Evolutionary conservation across 345 rosid genomes (phyloP).

Genomic region (Schrenkiella parvula): DNA sequence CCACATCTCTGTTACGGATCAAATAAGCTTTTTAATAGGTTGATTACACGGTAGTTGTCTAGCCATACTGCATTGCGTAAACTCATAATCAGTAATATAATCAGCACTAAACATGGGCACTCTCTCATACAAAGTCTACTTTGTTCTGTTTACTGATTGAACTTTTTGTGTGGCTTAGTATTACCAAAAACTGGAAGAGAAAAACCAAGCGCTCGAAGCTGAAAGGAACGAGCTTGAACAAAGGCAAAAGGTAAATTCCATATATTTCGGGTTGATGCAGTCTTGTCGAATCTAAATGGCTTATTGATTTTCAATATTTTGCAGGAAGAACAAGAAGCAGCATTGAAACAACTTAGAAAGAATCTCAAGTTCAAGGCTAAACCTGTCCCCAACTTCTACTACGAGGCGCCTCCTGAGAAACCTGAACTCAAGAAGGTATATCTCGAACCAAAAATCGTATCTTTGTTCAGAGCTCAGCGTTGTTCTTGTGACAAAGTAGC

Average conservation of each 20-base stretch:
- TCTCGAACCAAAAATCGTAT: background rate
- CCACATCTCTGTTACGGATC: background rate
- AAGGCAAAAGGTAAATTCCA: conserved; percentile 58
- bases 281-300: background rate
- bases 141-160: conserved; percentile 1
- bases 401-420: conserved; percentile 86
- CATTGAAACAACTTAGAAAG: conserved; percentile 83
- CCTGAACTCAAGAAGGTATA: conserved; percentile 81
- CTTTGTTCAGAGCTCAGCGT: background rate
- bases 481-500: conserved; percentile 4
- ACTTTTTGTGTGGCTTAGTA: conserved; percentile 41
- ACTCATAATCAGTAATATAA: background rate
- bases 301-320: background rate
- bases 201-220: conserved; percentile 73
- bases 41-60: background rate
- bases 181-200: conserved; percentile 78
- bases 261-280: background rate
- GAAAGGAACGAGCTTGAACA: conserved; percentile 73
- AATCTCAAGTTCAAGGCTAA: conserved; percentile 76
- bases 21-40: background rate
- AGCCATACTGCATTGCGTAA: background rate
- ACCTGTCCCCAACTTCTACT: conserved; percentile 92
- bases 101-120: background rate
- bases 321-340: conserved; percentile 95
- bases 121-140: background rate